Conservation (phyloP, 2,329 filamentous ascomycete genomes). For the Pleoardoris graminearum region DNA sequence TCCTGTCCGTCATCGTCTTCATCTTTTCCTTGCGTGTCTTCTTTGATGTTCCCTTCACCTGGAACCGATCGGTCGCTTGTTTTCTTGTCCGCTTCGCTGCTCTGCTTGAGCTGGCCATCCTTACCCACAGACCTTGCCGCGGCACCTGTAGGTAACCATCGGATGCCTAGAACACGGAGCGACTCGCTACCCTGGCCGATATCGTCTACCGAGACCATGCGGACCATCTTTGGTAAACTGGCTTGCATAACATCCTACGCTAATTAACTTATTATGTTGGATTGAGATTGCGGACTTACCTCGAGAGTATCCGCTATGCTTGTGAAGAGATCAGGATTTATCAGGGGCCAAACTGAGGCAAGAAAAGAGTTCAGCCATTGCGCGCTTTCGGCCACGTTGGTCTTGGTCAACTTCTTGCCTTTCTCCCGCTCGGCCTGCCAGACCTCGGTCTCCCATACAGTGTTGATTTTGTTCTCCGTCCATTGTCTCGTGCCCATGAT, state of each 20-base stretch:
- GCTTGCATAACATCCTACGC: constrained; percentile 74
- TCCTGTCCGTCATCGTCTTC: constrained; percentile 31
- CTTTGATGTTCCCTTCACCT: constrained; percentile 47
- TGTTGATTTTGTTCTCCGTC: constrained; percentile 63
- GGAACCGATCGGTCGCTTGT: constrained; percentile 57
- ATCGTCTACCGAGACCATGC: constrained; percentile 76
- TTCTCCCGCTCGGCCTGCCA: constrained; percentile 67
- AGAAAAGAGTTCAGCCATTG: constrained; percentile 73
- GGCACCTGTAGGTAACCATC: constrained; percentile 73
- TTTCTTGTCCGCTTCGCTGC: constrained; percentile 50
- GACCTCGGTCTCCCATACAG: constrained; percentile 68
- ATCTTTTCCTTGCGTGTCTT: constrained; percentile 41
- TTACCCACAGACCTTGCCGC: constrained; percentile 63
- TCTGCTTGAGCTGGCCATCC: constrained; percentile 60
- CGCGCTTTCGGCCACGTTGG: constrained; percentile 64
- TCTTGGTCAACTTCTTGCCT: constrained; percentile 53
- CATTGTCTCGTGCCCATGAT: constrained; percentile 59
- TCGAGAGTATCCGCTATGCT: constrained; percentile 71
- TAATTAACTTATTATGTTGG: constrained; percentile 15
- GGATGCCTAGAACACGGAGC: constrained; percentile 69
- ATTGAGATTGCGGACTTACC: constrained; percentile 17
- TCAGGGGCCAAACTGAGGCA: constrained; percentile 70
- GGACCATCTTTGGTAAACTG: constrained; percentile 67
- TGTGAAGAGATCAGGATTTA: constrained; percentile 75
- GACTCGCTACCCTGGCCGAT: constrained; percentile 75